Evolutionary conservation across 2,329 filamentous ascomycete species (phyloP).

Genomic region (Phialemonium atrogriseum): DNA sequence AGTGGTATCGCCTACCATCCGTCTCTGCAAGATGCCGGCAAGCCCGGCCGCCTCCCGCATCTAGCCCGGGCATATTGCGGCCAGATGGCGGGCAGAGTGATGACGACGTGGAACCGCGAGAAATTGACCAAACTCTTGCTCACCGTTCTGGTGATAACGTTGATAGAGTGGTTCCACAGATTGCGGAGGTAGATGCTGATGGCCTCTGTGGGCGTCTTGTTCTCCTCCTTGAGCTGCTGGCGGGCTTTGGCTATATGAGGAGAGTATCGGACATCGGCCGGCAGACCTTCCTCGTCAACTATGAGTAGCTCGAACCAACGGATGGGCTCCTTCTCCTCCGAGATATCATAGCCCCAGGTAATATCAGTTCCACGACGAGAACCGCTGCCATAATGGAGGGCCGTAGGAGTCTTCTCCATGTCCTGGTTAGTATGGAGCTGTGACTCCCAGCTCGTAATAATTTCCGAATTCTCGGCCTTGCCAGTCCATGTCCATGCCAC

Average conservation of each 20-base stretch:
- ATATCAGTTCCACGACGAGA: slow-evolving; percentile 4
- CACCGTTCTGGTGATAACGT: slow-evolving; percentile 8
- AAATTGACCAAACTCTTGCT: slow-evolving; percentile 8
- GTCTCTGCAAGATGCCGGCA: slow-evolving; percentile 11
- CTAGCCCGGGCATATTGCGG: slow-evolving; percentile 11
- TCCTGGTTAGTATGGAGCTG: slow-evolving; percentile 6
- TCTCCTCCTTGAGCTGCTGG: slow-evolving; percentile 7
- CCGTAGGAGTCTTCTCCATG: slow-evolving; percentile 16
- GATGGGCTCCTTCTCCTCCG: slow-evolving; percentile 11
- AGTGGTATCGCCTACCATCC: slow-evolving; percentile 9
- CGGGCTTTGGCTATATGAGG: slow-evolving; percentile 7
- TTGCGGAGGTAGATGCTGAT: slow-evolving; percentile 15
- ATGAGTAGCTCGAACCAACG: slow-evolving; percentile 20
- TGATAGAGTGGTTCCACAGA: slow-evolving; percentile 16
- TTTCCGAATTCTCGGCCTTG: slow-evolving; percentile 5
- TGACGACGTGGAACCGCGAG: slow-evolving; percentile 10
- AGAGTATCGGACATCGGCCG: slow-evolving; percentile 7
- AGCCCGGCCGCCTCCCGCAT: slow-evolving; percentile 12
- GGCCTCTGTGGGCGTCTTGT: slow-evolving; percentile 12
- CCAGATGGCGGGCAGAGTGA: slow-evolving; percentile 21
- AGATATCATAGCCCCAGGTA: slow-evolving; percentile 16
- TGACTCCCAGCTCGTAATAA: too few species aligned
- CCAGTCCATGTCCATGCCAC: slow-evolving; percentile 16
- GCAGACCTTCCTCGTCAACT: slow-evolving; percentile 10
- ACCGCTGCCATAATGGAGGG: slow-evolving; percentile 15